Evolutionary conservation across 768 basidiomycete genomes (phyloP), one percentile per base, ranked within the genome.

Genomic region (Kwoniella sp.): DNA sequence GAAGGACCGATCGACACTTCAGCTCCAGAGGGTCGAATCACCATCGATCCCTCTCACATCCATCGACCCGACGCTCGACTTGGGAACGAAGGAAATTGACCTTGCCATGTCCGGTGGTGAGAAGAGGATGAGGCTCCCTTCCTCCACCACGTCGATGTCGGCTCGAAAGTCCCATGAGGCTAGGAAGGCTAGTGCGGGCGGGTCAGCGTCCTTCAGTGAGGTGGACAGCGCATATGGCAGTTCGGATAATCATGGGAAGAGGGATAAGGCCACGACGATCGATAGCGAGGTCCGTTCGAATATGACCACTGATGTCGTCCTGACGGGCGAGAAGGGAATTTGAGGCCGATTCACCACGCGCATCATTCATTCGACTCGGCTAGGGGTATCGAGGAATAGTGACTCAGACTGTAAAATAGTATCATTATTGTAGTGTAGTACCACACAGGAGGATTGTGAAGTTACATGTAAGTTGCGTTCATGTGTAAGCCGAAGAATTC

Each of bases 251-350:
- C 11, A 45, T 3, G 26, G 31, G n/a, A 41, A 22, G 12, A 34
- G 55, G 37, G 34, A 34, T 34, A 57, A 25, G 23, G 37, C 26
- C 7, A 22, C 15, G 38, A 57, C 56, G 7, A 31, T 57, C 12
- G 30, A 31, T 41, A 31, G 34, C 23, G 56, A 31, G 12, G 56
- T 13, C 1, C 20, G 25, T 0, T 38, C 34, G 25, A 57, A 28
- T 15, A 12, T 57, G 56, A 57, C 34, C 20, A 57, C 56, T 15
- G 56, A 57, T 28, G 28, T 57, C 20, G 56, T 57, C 12, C 41
- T 57, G 25, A n/a, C 25, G 25, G 56, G 37, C 12, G 56, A 57
- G 22, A 57, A 57, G 38, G 25, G 28, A 3, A 17, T 45, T n/a
- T n/a, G 17, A 54, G 23, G 25, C 26, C 52, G 52, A 51, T 9